Evolutionary conservation across 495 filamentous ascomycete species (phyloP), one percentile per base, ranked within the genome.

Genomic region (Paragyromitra xinjiangensis): DNA sequence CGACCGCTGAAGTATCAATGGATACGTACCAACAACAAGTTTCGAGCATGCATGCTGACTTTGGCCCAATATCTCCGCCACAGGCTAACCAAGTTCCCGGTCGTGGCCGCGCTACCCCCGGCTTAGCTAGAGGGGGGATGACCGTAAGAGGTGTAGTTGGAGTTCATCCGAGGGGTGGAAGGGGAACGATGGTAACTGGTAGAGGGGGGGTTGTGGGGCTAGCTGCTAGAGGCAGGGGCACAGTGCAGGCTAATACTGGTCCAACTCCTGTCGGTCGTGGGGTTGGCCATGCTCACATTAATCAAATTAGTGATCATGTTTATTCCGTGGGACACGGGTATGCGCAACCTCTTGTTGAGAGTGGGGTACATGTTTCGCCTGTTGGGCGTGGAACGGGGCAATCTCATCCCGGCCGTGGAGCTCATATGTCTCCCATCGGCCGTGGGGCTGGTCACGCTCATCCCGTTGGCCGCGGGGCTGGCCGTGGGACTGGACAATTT

Each of bases 191-290:
- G 44, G 44, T 11, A 16, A 12, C 44, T 34, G 29, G 29, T 34
- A 34, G 29, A 34, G 29, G 29, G 29, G 29, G 29, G 29, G 29
- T 34, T 34, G 29, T 34, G 29, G 29, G 29, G 4, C 2, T 3
- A 29, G 53, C 8, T 56, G 19, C 19, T 26, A 44, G 50, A 69
- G 66, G 66, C 14, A 70, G 67, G 53, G 67, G 67, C 22, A 61
- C 7, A 19, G 12, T 34, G 12, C 67, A 70, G 8, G 12, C n/a
- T 9, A 29, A 42, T 70, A 2, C 53, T 45, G 34, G 53, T 29
- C 24, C 22, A 37, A 6, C 29, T 53, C 29, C 44, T 12, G 65
- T 14, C 24, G 50, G 48, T 3, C 50, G 45, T 24, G 65, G 34
- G 26, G 34, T n/a, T 56, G 19, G 24, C 12, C 22, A 19, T 22